Conservation (phyloP, 2,329 filamentous ascomycete species). For the Monilinia vaccinii-corymbosi region DNA sequence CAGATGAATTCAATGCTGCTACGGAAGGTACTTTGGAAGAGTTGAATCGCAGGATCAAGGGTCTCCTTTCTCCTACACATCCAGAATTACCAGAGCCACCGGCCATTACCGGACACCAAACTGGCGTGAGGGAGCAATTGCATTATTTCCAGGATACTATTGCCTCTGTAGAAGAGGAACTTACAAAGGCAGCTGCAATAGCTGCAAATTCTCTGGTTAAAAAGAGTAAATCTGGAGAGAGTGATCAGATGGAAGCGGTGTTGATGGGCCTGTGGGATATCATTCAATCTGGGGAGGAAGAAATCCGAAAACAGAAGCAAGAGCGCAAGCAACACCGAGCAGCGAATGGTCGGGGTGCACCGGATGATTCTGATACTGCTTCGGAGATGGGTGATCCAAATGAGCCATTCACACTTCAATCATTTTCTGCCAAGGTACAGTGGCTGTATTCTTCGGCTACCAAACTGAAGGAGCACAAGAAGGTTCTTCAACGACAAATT, state of each 20-base stretch:
- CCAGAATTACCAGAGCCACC: constrained; percentile 49
- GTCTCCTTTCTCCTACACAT: constrained; percentile 42
- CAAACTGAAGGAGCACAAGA: constrained; percentile 76
- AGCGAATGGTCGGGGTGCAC: constrained; percentile 48
- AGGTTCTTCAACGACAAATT: constrained; percentile 81
- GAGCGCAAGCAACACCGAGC: constrained; percentile 43
- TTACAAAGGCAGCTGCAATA: constrained; percentile 18
- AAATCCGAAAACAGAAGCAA: constrained; percentile 44
- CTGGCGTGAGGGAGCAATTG: constrained; percentile 57
- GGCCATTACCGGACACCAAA: constrained; percentile 42
- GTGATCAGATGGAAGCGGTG: constrained; percentile 46
- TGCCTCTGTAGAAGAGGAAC: constrained; percentile 35
- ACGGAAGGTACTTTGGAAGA: constrained; percentile 46
- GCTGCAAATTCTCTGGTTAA: constrained; percentile 14
- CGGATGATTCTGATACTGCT: constrained; percentile 52
- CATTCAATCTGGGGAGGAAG: constrained; percentile 40
- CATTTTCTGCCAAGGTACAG: constrained; percentile 71
- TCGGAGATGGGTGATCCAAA: constrained; percentile 49
- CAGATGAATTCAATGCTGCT: constrained; percentile 22
- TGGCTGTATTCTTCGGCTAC: constrained; percentile 70
- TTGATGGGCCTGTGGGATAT: constrained; percentile 44
- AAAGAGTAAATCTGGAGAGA: constrained; percentile 31
- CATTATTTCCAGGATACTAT: constrained; percentile 57
- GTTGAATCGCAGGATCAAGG: constrained; percentile 56
- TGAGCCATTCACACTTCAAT: constrained; percentile 61